phyloP scores from a whole-genome alignment of 345 rosid species.

The Brassica napus region DNA sequence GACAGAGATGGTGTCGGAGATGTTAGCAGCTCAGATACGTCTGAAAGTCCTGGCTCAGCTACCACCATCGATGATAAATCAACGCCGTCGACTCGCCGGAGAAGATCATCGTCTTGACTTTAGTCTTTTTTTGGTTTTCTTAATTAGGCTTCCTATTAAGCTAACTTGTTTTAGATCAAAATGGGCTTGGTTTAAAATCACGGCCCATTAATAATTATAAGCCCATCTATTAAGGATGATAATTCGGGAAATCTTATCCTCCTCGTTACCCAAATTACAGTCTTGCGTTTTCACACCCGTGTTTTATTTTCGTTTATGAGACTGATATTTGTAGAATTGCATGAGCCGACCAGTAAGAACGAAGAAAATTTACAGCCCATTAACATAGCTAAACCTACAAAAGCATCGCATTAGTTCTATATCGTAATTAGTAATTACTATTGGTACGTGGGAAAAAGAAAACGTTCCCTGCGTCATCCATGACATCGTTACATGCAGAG shows the following conservation, averaged over 20 bases:
- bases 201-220: not conserved
- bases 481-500: conserved; percentile 35
- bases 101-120: conserved; percentile 41
- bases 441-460: conserved; percentile 26
- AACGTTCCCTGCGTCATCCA: conserved; percentile 32
- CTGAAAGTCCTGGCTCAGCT: conserved; percentile 69
- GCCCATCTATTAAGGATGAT: not conserved
- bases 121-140: not conserved
- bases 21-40: conserved; percentile 68
- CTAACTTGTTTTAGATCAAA: conserved; percentile 27
- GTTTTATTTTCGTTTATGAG: not conserved
- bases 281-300: not conserved
- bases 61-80: conserved; percentile 79
- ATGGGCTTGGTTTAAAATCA: not conserved
- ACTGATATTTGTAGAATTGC: not conserved
- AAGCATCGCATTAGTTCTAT: not conserved
- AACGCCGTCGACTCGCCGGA: conserved; percentile 64
- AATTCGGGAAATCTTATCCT: not conserved
- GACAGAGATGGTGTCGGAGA: conserved; percentile 54
- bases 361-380: not conserved
- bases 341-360: not conserved
- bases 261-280: not conserved
- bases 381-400: no score
- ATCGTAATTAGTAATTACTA: not conserved
- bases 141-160: not conserved